Evolutionary conservation across 1,284 basidiomycete species (phyloP).

Genomic region (Leucocoprinus gongylophorus): DNA sequence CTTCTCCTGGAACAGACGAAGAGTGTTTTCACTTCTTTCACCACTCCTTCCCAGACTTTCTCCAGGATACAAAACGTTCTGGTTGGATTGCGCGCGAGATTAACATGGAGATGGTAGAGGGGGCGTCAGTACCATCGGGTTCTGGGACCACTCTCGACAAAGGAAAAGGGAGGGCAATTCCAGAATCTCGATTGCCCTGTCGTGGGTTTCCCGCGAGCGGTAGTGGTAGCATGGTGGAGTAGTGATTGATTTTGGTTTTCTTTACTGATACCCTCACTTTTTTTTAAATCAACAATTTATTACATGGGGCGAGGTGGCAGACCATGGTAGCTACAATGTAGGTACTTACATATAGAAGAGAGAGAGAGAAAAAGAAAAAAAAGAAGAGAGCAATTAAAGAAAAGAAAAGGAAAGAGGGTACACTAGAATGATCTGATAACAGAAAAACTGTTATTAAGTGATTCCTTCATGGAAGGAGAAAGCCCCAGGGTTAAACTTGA

Average conservation of each 20-base stretch:
- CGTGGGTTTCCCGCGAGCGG: neutral
- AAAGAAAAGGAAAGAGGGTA: too few species aligned
- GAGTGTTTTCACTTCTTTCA: constrained; percentile 2
- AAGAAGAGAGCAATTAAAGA: too few species aligned
- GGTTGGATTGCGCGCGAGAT: neutral
- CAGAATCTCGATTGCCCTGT: neutral
- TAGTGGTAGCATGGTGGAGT: neutral
- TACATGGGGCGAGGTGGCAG: too few species aligned
- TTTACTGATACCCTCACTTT: too few species aligned
- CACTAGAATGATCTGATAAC: too few species aligned
- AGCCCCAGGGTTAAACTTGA: too few species aligned
- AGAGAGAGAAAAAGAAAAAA: too few species aligned
- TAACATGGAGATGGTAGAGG: neutral
- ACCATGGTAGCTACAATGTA: too few species aligned
- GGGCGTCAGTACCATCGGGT: neutral
- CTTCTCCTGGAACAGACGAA: neutral
- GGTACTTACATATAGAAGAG: too few species aligned
- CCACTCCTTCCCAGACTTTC: neutral
- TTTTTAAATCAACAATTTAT: too few species aligned
- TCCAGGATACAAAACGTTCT: neutral
- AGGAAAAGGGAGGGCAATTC: neutral
- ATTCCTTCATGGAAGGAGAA: too few species aligned
- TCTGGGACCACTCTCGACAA: neutral
- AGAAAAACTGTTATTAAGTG: too few species aligned
- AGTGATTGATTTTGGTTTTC: neutral